A percentile compares a stretch with the other conserved stretches of the same genome.
Evolutionary conservation across 768 basidiomycete species (phyloP).

Genomic region (Cystofilobasidium macerans): DNA sequence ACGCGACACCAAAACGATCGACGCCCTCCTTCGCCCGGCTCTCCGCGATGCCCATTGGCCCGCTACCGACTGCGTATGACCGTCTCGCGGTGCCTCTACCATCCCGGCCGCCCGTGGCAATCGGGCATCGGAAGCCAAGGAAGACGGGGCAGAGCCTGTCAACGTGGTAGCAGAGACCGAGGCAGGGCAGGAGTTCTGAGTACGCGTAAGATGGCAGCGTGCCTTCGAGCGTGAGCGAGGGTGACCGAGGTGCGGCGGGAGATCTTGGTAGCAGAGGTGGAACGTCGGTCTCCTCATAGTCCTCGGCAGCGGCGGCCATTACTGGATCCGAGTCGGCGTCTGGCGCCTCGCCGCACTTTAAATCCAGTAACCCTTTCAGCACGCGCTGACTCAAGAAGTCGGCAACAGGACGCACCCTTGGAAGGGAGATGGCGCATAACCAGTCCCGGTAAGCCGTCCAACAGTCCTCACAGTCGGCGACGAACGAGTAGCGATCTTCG

Average conservation of each 20-base stretch:
- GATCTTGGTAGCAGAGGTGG: too few species aligned
- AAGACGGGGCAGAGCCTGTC: constrained; percentile 38
- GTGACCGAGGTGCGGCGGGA: too few species aligned
- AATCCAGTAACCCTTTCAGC: too few species aligned
- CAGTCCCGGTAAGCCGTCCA: constrained; percentile 36
- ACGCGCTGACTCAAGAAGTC: too few species aligned
- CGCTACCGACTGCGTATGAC: constrained; percentile 34
- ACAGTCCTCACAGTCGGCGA: constrained; percentile 37
- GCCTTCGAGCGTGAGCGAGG: constrained; percentile 1
- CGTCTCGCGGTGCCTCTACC: constrained; percentile 27
- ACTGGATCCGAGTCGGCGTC: neutral
- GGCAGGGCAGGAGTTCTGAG: constrained; percentile 36
- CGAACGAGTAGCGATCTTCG: constrained; percentile 33
- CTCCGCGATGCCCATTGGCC: constrained; percentile 27
- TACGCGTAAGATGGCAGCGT: constrained; percentile 30
- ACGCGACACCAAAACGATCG: constrained; percentile 36
- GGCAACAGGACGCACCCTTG: constrained; percentile 18
- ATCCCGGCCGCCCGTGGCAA: constrained; percentile 15
- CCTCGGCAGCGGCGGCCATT: too few species aligned
- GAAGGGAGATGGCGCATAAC: constrained; percentile 35
- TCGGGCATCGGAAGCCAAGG: constrained; percentile 35
- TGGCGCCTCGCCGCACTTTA: constrained; percentile 27
- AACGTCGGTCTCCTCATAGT: too few species aligned
- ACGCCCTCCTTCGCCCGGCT: constrained; percentile 30
- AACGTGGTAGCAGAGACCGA: constrained; percentile 33